Evolutionary conservation across 2,329 filamentous ascomycete species (phyloP), one percentile per base, ranked within the genome.

Genomic region (Dactylellina sp.): DNA sequence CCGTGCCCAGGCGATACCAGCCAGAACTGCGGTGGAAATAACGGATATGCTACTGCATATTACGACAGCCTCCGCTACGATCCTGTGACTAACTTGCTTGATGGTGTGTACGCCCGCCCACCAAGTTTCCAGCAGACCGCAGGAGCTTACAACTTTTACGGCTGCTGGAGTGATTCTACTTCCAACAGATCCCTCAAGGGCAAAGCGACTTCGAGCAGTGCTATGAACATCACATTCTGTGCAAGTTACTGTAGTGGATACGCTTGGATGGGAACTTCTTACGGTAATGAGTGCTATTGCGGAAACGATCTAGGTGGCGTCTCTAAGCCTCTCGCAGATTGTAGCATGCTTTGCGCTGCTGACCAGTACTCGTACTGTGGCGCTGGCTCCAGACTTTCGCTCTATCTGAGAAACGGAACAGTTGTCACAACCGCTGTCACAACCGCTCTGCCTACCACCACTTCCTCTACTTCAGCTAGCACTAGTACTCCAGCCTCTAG

Each of bases 271-370:
- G 68, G 18, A 25, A 65, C 65, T 16, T 57, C 62, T 2, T 76
- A 76, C 1, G 80, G 81, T 25, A 82, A 82, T 32, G 81, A 83
- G 61, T 83, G 82, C 59, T 83, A 80, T 53, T 83, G 82, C 28
- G 82, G 82, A 0, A 79, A 82, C 20, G 68, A 50, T 0, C 71
- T 82, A 1, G 79, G 78, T 1, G 63, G 74, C 0, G 80, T 79
- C 3, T 28, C 68, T 4, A 46, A 60, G 24, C 59, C 68, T 46
- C 35, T 57, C 2, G n/a, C 68, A n/a, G 68, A 72, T 6, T 72
- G 68, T 42, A 72, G 35, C 11, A 72, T 72, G 68, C 22, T 72
- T 7, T 72, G 68, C 24, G 60, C 53, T 14, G 60, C 59, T 16
- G 68, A 72, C n/a, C 60, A 64, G 40, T 72, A 72, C 18, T 72